Evolutionary conservation across 805 yeast species (phyloP).

Genomic region (Candida pseudofarinosa): DNA sequence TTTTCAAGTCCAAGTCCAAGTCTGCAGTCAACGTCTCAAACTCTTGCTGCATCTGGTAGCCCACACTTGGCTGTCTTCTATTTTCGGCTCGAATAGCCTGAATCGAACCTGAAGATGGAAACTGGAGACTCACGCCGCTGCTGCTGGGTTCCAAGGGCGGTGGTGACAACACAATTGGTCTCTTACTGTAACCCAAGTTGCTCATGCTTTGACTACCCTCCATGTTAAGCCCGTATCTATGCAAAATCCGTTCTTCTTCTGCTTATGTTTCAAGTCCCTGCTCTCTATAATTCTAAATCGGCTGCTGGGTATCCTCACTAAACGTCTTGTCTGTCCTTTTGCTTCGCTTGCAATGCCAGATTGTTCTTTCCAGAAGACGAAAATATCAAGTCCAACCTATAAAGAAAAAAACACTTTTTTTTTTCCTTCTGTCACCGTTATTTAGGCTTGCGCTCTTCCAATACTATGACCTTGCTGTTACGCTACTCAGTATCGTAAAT

Average conservation of each 20-base stretch:
- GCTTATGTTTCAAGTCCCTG: background rate
- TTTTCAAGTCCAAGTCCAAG: slow-evolving; percentile 40
- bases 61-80: slow-evolving; percentile 41
- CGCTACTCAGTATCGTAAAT: background rate
- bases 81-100: slow-evolving; percentile 1
- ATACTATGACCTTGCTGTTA: background rate
- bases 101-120: background rate
- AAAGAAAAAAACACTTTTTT: too few relatives aligned
- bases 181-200: slow-evolving; percentile 18
- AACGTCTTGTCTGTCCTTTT: background rate
- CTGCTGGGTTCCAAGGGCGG: slow-evolving; percentile 31
- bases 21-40: slow-evolving; percentile 45
- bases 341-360: background rate
- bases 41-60: slow-evolving; percentile 44
- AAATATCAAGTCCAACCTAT: background rate
- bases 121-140: background rate
- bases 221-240: background rate
- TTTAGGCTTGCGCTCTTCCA: too few relatives aligned
- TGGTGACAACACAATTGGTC: slow-evolving; percentile 41
- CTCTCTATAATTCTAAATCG: background rate
- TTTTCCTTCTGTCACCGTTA: too few relatives aligned
- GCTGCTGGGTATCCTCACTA: background rate
- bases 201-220: slow-evolving; percentile 6
- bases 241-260: background rate
- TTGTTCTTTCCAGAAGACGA: background rate